Conservation (phyloP, 352 stramenopile species). For the Phytophthora lateralis region DNA sequence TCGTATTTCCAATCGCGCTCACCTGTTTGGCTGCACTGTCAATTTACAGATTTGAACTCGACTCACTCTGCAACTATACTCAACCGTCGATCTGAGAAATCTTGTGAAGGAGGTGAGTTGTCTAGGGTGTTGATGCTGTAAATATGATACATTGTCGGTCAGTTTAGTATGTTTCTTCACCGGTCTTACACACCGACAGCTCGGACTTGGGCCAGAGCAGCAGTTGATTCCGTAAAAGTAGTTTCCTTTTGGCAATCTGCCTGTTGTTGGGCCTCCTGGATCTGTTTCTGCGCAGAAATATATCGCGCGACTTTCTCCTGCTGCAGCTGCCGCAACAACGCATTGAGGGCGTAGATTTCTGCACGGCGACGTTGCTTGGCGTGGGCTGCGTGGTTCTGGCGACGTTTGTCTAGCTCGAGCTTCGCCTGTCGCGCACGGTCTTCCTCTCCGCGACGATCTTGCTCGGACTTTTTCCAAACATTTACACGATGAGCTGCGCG, state of each 20-base stretch:
- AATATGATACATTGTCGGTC: too few relatives aligned
- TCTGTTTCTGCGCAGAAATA: constrained; percentile 46
- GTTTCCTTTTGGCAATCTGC: constrained; percentile 1
- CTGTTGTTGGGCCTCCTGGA: constrained; percentile 15
- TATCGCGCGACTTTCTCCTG: constrained; percentile 66
- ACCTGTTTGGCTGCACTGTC: too few relatives aligned
- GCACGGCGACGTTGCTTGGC: constrained; percentile 57
- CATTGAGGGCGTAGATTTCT: constrained; percentile 80
- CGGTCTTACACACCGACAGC: constrained; percentile 11
- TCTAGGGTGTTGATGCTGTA: too few relatives aligned
- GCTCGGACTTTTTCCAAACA: constrained; percentile 63
- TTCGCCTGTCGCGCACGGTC: constrained; percentile 45
- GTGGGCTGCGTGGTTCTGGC: constrained; percentile 49
- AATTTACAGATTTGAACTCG: too few relatives aligned
- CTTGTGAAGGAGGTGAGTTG: too few relatives aligned
- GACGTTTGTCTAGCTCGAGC: constrained; percentile 52
- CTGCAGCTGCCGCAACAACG: constrained; percentile 63
- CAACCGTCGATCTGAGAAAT: too few relatives aligned
- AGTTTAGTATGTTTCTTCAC: too few relatives aligned
- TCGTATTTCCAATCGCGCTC: too few relatives aligned
- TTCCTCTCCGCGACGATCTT: constrained; percentile 55
- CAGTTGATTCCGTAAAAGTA: constrained; percentile 1
- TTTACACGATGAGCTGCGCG: constrained; percentile 56
- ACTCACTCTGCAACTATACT: too few relatives aligned
- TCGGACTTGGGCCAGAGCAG: constrained; percentile 15